Percentiles rank a stretch among this genome's conserved stretches.
phyloP scores from a whole-genome alignment of 176 grass and related monocot genomes.

The Paspalum vaginatum region DNA sequence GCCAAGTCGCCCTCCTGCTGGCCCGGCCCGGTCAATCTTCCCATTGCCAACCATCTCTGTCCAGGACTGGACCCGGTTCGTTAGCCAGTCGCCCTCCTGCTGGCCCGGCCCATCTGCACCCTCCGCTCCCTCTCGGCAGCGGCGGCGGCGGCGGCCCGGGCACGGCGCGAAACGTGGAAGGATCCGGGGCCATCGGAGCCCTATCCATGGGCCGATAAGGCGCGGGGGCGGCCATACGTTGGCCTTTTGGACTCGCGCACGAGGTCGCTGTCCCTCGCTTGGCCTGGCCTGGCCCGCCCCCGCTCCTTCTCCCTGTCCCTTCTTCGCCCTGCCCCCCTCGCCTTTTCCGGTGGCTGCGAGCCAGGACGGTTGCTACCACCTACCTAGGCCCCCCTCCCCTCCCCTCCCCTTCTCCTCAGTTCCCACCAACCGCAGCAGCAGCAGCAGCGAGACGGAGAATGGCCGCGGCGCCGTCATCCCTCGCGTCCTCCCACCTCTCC shows the following conservation, averaged over 20 bases:
- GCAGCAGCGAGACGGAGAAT: background rate
- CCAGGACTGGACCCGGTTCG: too few relatives aligned
- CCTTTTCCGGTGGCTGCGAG: conserved; percentile 11
- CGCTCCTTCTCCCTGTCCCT: too few relatives aligned
- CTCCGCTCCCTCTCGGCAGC: background rate
- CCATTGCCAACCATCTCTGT: too few relatives aligned
- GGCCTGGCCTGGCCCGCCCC: too few relatives aligned
- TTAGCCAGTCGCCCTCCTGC: background rate
- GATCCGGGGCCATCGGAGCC: conserved; percentile 10
- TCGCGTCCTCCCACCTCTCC: conserved; percentile 66
- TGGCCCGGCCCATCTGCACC: conserved; percentile 3
- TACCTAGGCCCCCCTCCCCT: background rate
- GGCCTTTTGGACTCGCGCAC: background rate
- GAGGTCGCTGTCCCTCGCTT: conserved; percentile 11
- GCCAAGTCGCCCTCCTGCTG: too few relatives aligned
- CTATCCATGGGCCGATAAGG: conserved; percentile 66
- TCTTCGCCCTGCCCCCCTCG: too few relatives aligned
- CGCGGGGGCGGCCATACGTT: conserved; percentile 33
- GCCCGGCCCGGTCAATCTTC: too few relatives aligned
- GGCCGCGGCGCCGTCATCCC: conserved; percentile 64
- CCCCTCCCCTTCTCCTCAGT: background rate
- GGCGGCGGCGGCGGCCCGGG: too few relatives aligned
- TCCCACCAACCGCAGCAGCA: conserved; percentile 17
- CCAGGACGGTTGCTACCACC: background rate
- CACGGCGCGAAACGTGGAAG: conserved; percentile 15